Conservation (phyloP, 345 rosid genomes). For the Acer saccharum region DNA sequence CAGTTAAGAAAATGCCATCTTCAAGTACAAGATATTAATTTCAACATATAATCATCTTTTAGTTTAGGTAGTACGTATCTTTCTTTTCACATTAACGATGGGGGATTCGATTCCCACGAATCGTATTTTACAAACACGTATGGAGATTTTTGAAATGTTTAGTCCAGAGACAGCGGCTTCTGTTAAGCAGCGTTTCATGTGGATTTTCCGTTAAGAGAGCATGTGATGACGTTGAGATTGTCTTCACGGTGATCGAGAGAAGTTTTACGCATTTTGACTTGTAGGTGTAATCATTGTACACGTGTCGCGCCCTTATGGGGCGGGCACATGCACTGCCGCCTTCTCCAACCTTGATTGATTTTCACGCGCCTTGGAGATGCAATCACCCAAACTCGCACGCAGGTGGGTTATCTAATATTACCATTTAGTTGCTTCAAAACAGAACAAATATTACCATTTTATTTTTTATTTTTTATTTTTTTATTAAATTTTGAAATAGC, state of each 20-base stretch:
- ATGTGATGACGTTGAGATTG: conserved; percentile 8
- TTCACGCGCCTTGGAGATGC: neutral
- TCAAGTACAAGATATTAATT: too few species aligned
- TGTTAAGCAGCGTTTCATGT: conserved; percentile 5
- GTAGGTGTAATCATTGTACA: neutral
- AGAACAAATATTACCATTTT: too few species aligned
- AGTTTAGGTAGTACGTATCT: too few species aligned
- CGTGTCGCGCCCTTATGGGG: conserved; percentile 9
- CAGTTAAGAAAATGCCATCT: neutral
- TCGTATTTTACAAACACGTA: too few species aligned
- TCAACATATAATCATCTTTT: too few species aligned
- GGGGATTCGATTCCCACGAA: too few species aligned
- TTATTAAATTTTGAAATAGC: too few species aligned
- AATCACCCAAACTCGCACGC: neutral
- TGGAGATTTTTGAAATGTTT: too few species aligned
- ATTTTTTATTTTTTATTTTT: too few species aligned
- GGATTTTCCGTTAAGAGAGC: neutral
- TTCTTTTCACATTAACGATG: too few species aligned
- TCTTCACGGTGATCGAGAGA: neutral
- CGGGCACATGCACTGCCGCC: conserved; percentile 12
- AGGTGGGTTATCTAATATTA: too few species aligned
- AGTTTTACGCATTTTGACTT: conserved; percentile 13
- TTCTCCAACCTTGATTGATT: neutral
- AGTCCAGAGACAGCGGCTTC: conserved; percentile 7
- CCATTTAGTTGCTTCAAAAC: too few species aligned